Conservation (phyloP, 2,329 filamentous ascomycete species). For the Mycosphaerella arachidis region DNA sequence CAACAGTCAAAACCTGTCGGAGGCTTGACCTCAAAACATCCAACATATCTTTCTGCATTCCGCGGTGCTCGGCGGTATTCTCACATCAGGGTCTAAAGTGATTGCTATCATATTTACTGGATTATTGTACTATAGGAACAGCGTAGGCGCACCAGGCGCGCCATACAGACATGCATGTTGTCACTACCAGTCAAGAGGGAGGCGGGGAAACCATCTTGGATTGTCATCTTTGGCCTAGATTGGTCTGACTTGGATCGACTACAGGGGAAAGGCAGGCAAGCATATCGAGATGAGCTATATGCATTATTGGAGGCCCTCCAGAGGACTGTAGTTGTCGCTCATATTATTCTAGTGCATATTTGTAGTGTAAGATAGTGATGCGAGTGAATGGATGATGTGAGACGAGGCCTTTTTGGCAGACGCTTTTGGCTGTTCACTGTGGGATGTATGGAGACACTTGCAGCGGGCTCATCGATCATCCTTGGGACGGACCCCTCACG, state of each 20-base stretch:
- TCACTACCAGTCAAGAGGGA: not conserved
- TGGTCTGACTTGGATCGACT: not conserved
- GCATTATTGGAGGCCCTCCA: not conserved
- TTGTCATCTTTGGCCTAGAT: not conserved
- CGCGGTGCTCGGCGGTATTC: not conserved
- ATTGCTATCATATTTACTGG: not conserved
- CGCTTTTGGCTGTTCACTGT: too few species aligned
- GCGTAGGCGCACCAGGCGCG: not conserved
- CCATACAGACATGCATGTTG: not conserved
- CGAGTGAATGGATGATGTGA: not conserved
- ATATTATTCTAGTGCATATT: not conserved
- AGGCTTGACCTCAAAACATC: slow-evolving; percentile 5
- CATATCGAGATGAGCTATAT: not conserved
- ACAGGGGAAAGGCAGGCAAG: not conserved
- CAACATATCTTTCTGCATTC: not conserved
- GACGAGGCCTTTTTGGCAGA: not conserved
- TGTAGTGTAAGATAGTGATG: not conserved
- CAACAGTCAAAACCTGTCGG: slow-evolving; percentile 4
- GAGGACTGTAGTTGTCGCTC: not conserved
- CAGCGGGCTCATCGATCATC: too few species aligned
- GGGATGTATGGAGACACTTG: too few species aligned
- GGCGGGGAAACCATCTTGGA: not conserved
- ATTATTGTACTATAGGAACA: not conserved
- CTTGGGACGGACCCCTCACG: too few species aligned
- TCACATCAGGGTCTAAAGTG: not conserved